Evolutionary conservation across 2,329 filamentous ascomycete species (phyloP).

Genomic region (Calycina marina): DNA sequence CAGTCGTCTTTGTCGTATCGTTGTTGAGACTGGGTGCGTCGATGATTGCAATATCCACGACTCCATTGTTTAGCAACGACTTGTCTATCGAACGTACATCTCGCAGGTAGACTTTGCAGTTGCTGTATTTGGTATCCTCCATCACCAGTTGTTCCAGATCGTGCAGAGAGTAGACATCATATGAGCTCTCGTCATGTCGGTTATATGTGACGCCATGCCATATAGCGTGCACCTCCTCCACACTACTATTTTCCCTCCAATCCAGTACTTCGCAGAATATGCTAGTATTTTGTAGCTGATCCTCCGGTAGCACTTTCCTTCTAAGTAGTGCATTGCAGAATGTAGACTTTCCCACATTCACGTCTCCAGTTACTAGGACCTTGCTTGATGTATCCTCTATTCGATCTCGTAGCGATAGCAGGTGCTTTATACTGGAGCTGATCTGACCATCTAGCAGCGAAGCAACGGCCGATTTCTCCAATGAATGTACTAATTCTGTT

Average conservation of each 20-base stretch:
- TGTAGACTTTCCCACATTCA: constrained; percentile 96
- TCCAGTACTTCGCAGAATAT: constrained; percentile 98
- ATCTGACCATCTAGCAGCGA: constrained; percentile 89
- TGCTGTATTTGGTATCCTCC: constrained; percentile 76
- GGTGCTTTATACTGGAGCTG: constrained; percentile 80
- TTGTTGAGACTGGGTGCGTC: constrained; percentile 92
- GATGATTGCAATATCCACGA: constrained; percentile 94
- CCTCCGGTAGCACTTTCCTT: constrained; percentile 84
- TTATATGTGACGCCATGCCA: constrained; percentile 70
- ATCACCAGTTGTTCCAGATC: constrained; percentile 81
- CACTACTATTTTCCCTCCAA: constrained; percentile 72
- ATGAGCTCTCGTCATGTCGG: constrained; percentile 84
- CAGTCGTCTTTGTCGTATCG: constrained; percentile 92
- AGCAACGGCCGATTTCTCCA: constrained; percentile 85
- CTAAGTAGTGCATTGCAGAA: constrained; percentile 96
- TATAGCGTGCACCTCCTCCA: constrained; percentile 93
- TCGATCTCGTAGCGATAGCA: constrained; percentile 72
- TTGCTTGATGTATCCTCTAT: constrained; percentile 98
- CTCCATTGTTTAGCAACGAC: constrained; percentile 89
- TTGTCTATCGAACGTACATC: constrained; percentile 82
- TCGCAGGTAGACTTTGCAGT: constrained; percentile 94
- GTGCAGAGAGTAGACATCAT: constrained; percentile 66
- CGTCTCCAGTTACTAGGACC: constrained; percentile 84
- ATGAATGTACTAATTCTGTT: constrained; percentile 79
- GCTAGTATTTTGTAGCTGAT: constrained; percentile 94